Evolutionary conservation across 2,329 filamentous ascomycete genomes (phyloP).

Genomic region (Beauveria sp.): DNA sequence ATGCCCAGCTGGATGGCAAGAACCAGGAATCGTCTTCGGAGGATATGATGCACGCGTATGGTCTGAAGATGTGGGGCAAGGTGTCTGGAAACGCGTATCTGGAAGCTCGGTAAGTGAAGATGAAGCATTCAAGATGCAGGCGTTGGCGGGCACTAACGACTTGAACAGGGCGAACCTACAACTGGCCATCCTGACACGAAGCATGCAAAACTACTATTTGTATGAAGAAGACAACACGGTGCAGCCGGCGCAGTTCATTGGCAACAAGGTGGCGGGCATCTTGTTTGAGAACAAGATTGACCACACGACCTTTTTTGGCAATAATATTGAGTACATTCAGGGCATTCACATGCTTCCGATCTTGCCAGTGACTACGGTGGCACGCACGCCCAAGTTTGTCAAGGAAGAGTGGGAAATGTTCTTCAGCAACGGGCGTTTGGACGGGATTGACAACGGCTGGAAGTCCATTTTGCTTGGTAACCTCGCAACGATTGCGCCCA

Average conservation of each 20-base stretch:
- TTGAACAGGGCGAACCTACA: constrained; percentile 63
- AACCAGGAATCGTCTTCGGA: constrained; percentile 85
- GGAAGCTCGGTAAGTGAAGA: constrained; percentile 55
- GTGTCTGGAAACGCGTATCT: constrained; percentile 69
- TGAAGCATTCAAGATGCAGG: neutral
- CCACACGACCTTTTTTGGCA: constrained; percentile 83
- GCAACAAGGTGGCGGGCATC: constrained; percentile 65
- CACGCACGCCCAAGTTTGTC: constrained; percentile 63
- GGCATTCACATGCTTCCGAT: constrained; percentile 82
- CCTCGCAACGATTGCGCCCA: constrained; percentile 67
- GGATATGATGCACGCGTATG: constrained; percentile 80
- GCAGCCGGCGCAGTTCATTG: constrained; percentile 69
- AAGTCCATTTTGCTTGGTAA: constrained; percentile 78
- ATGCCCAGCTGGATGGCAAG: constrained; percentile 64
- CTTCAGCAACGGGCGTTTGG: constrained; percentile 61
- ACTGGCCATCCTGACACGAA: constrained; percentile 68
- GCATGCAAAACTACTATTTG: constrained; percentile 74
- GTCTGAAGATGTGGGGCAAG: constrained; percentile 88
- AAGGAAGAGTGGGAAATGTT: constrained; percentile 73
- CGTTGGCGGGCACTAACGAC: constrained; percentile 11
- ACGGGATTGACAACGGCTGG: constrained; percentile 69
- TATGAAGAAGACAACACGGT: constrained; percentile 60
- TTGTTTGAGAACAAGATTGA: constrained; percentile 95
- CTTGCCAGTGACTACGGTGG: constrained; percentile 58
- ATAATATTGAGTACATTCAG: constrained; percentile 61